These are phyloP conservation scores for Dorcoceras hygrometricum DNA, from an alignment of 257 asterid species.

Conservation along the genomic window DNA sequence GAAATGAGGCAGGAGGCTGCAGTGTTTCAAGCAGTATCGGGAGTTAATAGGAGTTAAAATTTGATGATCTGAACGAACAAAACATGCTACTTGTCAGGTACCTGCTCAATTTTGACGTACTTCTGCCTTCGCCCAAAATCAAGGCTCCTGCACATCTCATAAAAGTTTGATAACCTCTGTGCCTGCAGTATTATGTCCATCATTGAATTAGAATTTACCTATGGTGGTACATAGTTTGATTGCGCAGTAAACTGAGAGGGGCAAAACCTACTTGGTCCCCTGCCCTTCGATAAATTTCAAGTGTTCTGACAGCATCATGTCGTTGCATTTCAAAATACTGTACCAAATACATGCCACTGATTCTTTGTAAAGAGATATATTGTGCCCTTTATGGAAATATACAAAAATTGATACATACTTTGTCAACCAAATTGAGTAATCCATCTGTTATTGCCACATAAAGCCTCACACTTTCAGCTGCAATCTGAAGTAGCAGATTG, in stretches of 20 bases:
- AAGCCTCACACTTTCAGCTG: constrained; percentile 71
- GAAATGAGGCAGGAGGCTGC: constrained; percentile 64
- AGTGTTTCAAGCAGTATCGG: constrained; percentile 26
- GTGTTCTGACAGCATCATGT: constrained; percentile 67
- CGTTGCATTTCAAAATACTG: constrained; percentile 80
- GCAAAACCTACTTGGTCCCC: constrained; percentile 51
- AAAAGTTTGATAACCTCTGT: constrained; percentile 60
- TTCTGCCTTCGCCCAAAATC: constrained; percentile 68
- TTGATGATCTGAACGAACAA: background rate
- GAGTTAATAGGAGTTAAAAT: background rate
- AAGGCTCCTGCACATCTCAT: constrained; percentile 70
- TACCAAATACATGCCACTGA: constrained; percentile 23
- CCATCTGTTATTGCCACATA: constrained; percentile 86
- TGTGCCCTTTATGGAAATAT: constrained; percentile 3
- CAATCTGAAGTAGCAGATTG: constrained; percentile 50
- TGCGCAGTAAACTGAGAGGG: constrained; percentile 11
- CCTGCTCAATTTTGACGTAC: constrained; percentile 74
- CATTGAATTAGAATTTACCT: background rate
- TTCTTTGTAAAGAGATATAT: constrained; percentile 9
- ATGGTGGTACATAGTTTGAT: background rate
- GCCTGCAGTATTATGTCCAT: constrained; percentile 44
- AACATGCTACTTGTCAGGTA: constrained; percentile 15
- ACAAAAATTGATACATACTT: constrained; percentile 38
- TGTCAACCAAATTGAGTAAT: constrained; percentile 72
- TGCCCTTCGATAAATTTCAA: constrained; percentile 66